These are phyloP conservation scores for Mortierella sp. DNA, from an alignment of 371 early-diverging fungal species.

Conservation along the genomic window DNA sequence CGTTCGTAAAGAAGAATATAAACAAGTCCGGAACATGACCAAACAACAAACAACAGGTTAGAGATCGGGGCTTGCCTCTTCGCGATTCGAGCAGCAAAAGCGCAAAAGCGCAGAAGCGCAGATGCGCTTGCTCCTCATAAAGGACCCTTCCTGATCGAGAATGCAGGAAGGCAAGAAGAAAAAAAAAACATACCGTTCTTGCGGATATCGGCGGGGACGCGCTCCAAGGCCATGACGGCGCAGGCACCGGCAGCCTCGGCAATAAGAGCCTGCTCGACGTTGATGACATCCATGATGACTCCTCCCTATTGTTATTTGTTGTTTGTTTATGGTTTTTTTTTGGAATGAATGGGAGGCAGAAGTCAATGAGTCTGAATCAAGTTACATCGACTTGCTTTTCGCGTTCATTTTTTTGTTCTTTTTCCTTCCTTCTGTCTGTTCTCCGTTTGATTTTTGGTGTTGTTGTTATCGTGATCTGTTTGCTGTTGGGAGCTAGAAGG, in stretches of 20 bases:
- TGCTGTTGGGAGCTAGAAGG: no score
- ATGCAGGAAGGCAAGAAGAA: neutral
- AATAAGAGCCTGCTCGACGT: slow-evolving; percentile 97
- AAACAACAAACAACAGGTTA: neutral
- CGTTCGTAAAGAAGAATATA: neutral
- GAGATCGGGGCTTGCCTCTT: neutral
- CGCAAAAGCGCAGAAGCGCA: neutral
- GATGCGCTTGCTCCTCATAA: no score
- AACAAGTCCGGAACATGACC: slow-evolving; percentile 3
- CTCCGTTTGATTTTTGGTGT: neutral
- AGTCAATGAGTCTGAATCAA: neutral
- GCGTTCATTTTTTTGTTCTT: neutral
- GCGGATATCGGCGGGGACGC: slow-evolving; percentile 98
- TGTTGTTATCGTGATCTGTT: neutral
- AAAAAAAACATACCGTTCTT: slow-evolving; percentile 81
- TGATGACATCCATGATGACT: slow-evolving; percentile 98
- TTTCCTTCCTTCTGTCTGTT: neutral
- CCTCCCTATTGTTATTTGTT: slow-evolving; percentile 78
- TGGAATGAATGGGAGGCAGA: neutral
- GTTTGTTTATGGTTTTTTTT: neutral
- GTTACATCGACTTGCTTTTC: neutral
- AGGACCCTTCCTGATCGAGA: neutral
- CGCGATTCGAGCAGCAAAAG: no score
- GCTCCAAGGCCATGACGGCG: slow-evolving; percentile 98
- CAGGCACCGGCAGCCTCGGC: slow-evolving; percentile 98